These are phyloP conservation scores for Pseudogymnoascus sp. DNA, from an alignment of 2,329 filamentous ascomycete species.

Conservation along the genomic window DNA sequence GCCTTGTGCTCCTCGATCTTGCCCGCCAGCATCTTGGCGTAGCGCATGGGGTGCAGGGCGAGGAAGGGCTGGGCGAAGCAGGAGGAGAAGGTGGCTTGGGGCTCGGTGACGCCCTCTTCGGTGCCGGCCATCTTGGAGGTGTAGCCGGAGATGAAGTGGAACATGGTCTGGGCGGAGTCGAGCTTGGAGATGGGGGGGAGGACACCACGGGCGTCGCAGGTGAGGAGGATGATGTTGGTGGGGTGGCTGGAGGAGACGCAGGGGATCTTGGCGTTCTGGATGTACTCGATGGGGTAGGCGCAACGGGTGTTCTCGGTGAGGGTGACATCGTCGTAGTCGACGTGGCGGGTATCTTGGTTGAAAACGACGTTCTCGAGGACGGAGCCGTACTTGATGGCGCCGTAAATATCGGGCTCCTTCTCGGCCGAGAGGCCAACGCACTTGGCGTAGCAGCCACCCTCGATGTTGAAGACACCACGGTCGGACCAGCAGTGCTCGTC, in stretches of 20 bases:
- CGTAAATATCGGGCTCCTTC: constrained; percentile 98
- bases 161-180: constrained; percentile 92
- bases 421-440: constrained; percentile 93
- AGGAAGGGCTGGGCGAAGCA: constrained; percentile 99
- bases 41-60: constrained; percentile 97
- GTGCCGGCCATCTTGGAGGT: constrained; percentile 99
- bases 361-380: constrained; percentile 99
- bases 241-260: constrained; percentile 83
- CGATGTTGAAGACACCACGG: constrained; percentile 96
- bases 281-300: constrained; percentile 99
- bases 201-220: constrained; percentile 94
- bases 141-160: constrained; percentile 99
- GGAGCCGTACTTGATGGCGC: constrained; percentile 91
- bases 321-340: constrained; percentile 92
- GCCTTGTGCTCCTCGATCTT: constrained; percentile 94
- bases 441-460: constrained; percentile 99
- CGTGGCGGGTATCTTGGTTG: constrained; percentile 76
- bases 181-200: constrained; percentile 97
- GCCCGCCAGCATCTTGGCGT: constrained; percentile 95
- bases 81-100: constrained; percentile 96
- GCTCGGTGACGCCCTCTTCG: constrained; percentile 92
- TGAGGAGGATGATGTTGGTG: constrained; percentile 95
- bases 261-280: constrained; percentile 96
- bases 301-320: constrained; percentile 97
- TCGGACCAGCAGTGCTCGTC: constrained; percentile 99